phyloP scores from a whole-genome alignment of 2,329 filamentous ascomycete species.

The Fusarium virguliforme region DNA sequence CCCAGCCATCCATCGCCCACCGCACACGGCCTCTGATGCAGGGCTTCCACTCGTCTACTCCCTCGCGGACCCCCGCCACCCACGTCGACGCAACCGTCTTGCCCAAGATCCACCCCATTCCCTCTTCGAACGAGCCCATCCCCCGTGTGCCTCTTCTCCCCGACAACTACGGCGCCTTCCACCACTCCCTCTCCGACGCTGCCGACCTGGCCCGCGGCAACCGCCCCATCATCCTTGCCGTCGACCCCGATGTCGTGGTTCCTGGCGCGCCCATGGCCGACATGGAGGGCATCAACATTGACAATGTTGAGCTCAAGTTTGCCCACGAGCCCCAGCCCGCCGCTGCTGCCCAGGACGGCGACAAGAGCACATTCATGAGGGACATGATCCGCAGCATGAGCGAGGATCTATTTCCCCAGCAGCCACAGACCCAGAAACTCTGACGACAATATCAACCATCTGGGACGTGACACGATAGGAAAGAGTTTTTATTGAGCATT shows the following conservation, averaged over 20 bases:
- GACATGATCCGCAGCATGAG: conserved; percentile 72
- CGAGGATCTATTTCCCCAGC: conserved; percentile 62
- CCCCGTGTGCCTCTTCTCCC: conserved; percentile 74
- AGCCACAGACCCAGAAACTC: conserved; percentile 31
- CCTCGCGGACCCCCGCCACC: conserved; percentile 57
- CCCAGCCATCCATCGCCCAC: conserved; percentile 62
- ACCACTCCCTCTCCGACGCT: conserved; percentile 61
- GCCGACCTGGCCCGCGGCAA: conserved; percentile 60
- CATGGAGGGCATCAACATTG: conserved; percentile 72
- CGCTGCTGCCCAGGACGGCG: conserved; percentile 51
- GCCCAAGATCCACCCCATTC: conserved; percentile 60
- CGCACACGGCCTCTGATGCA: conserved; percentile 74
- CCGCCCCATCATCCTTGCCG: conserved; percentile 70
- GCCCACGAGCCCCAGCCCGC: conserved; percentile 57
- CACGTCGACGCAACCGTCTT: conserved; percentile 70
- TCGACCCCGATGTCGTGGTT: conserved; percentile 68
- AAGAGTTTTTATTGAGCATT: conserved; percentile 15
- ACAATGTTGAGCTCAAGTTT: conserved; percentile 71
- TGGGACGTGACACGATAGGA: conserved; percentile 19
- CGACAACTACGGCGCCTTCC: conserved; percentile 66
- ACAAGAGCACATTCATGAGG: conserved; percentile 64
- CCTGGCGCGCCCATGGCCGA: conserved; percentile 69
- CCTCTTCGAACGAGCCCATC: conserved; percentile 55
- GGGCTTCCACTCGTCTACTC: conserved; percentile 69
- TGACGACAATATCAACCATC: conserved; percentile 12